Base-by-base conservation (phyloP, 1,139 yeast species). In the Kurtzmaniella quercitrusa region DNA sequence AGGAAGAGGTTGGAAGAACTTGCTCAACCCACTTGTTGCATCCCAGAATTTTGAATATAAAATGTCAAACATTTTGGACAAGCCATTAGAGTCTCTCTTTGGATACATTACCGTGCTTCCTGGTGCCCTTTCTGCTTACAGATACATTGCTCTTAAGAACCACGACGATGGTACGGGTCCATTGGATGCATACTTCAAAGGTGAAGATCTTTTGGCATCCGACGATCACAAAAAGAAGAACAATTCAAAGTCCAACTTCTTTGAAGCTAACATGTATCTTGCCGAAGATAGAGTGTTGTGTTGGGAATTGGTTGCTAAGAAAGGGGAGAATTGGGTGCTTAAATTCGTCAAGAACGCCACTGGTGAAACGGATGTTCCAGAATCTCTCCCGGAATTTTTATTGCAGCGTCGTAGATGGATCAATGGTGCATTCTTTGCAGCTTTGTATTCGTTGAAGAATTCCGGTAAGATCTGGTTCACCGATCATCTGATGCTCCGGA, bases 321-420 rank as follows among this genome's bases (percentile, higher is more conserved):
- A 73, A 53, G 79, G 82, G 48, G 93, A 89, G 41, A 85, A 82
- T 58, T 93, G 98, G 98, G 88, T 93, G 21, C 72, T 93, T 55
- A 89, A 89, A 59, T 91, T 91, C 60, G 98, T 93, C 43, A 85
- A 87, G 56, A 87, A 82, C 63, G 97, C 98, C 1, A 85, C 87
- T 23, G 98, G 98, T 53, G 98, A 91, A 60, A 93, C 98, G 0
- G 98, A 93, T 75, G 97, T 93, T 41, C 98, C 98, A 2, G 97
- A 91, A 59, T 73, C 82, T 5, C 74, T 91, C 39, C 79, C 98
- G 0, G 98, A 93, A 62, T 91, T 93, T 59, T 81, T 93, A 47
- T 82, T 95, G 14, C 98, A 93, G 66, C 82, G 98, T 70, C 81
- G 98, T 69, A 82, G 98, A 68, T 93, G 98, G 98, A 79, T 93